phyloP scores from a whole-genome alignment of 1,139 yeast species.

The Sugiyamaella paludigena region DNA sequence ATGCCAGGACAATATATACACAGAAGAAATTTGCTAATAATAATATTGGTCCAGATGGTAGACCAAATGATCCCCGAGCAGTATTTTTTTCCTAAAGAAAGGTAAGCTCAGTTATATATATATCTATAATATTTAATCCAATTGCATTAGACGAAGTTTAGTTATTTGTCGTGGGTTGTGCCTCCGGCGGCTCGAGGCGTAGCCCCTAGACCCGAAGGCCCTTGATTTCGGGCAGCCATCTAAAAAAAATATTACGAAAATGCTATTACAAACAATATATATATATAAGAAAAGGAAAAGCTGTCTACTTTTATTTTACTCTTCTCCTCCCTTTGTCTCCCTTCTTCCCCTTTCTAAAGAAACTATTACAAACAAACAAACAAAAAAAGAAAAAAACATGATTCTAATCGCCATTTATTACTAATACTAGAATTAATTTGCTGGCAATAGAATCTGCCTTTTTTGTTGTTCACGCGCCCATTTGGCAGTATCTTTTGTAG shows the following conservation, averaged over 20 bases:
- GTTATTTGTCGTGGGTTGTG: neutral
- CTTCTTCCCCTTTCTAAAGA: no score
- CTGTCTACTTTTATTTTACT: conserved; percentile 5
- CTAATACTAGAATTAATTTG: neutral
- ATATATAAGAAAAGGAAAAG: neutral
- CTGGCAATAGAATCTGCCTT: conserved; percentile 21
- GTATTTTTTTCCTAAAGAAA: conserved; percentile 41
- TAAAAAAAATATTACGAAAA: neutral
- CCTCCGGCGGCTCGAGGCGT: conserved; percentile 4
- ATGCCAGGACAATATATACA: conserved; percentile 60
- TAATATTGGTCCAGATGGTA: conserved; percentile 47
- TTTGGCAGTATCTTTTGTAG: conserved; percentile 84
- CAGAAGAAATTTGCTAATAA: conserved; percentile 48
- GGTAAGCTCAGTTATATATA: neutral
- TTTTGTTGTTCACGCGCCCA: conserved; percentile 95
- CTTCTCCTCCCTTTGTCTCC: no score
- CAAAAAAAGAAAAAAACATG: neutral
- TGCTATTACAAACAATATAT: conserved; percentile 7
- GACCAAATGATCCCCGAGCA: conserved; percentile 47
- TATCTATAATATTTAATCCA: neutral
- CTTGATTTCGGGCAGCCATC: neutral
- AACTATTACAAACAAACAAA: neutral
- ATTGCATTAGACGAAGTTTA: neutral
- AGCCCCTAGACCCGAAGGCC: neutral
- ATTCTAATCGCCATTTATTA: neutral